A percentile compares a stretch with the other conserved stretches of the same genome.
Evolutionary conservation across 306 rosid genomes (phyloP).

Genomic region (Senna siamea): DNA sequence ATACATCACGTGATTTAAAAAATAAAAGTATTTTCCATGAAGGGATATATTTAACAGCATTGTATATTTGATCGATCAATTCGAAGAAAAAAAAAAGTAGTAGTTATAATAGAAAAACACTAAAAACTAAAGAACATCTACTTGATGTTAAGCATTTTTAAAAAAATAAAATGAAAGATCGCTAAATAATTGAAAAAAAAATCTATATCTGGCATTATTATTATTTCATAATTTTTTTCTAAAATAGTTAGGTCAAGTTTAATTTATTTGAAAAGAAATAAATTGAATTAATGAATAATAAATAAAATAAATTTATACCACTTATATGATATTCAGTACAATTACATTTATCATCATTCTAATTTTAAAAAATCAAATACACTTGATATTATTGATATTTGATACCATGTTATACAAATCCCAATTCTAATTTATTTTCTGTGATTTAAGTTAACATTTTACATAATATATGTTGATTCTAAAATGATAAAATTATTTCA

Average conservation of each 20-base stretch:
- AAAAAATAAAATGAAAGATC: neutral
- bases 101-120: neutral
- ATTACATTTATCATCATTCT: too few relatives aligned
- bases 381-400: too few relatives aligned
- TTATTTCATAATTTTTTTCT: neutral
- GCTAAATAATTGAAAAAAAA: neutral
- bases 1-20: neutral
- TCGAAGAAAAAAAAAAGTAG: neutral
- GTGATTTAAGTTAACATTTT: too few relatives aligned
- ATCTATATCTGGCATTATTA: neutral
- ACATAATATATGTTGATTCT: too few relatives aligned
- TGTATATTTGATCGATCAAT: neutral
- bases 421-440: too few relatives aligned
- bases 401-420: too few relatives aligned
- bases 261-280: neutral
- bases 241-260: neutral
- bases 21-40: neutral
- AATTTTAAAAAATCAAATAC: too few relatives aligned
- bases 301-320: too few relatives aligned
- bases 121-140: neutral
- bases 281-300: neutral
- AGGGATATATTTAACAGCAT: constrained; percentile 26
- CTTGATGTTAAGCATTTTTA: neutral
- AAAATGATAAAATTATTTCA: too few relatives aligned
- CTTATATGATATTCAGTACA: too few relatives aligned